Base-by-base conservation (phyloP, 129 eudicot genomes). In the Flaveria sonorensis region DNA sequence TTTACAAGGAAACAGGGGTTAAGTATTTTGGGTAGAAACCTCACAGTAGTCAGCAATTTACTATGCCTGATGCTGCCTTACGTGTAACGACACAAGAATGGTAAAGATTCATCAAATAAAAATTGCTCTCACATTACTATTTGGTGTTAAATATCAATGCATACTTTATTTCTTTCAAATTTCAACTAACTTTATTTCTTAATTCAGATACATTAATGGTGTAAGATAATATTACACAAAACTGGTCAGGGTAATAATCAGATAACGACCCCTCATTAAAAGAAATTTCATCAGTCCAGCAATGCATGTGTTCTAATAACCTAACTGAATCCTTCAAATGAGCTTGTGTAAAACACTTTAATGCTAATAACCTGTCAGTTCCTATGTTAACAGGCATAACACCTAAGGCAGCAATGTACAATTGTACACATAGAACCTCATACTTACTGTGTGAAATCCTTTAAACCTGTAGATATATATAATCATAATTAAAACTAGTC, bases 401-500 rank as follows among this genome's bases (percentile, higher is more conserved):
- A 60, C 68, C 57, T 68, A 69, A 43, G 23, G 57, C 19, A 68
- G 12, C 50, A 69, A 59, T 6, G 51, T 20, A 56, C 51, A 72
- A 69, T 46, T 6, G 42, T 20, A 43, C 51, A 72, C 48, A 59
- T 20, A 70, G 8, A 78, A 61, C 46, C 64, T 1, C 55, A 42
- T 10, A 43, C 40, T 68, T 24, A 46, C 62, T 19, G 60, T 48
- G 42, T 30, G 16, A 32, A 7, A 51, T 65, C 51, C 73, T 76
- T 50, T 76, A 66, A 56, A 76, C 80, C 52, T 64, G 11, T 16
- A 76, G 13, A 65, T 52, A 48, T 24, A 65, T 52, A 48, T 24
- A 15, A 57, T 16, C 65, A 42, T 23, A 71, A 51, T 51, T 43
- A 19, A 20, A 36, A 30, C 40, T 24, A 76, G 28, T 65, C 20